A percentile compares a stretch with the other conserved stretches of the same genome.
Evolutionary conservation across 768 basidiomycete species (phyloP).

Genomic region (Phallus indusiatus): DNA sequence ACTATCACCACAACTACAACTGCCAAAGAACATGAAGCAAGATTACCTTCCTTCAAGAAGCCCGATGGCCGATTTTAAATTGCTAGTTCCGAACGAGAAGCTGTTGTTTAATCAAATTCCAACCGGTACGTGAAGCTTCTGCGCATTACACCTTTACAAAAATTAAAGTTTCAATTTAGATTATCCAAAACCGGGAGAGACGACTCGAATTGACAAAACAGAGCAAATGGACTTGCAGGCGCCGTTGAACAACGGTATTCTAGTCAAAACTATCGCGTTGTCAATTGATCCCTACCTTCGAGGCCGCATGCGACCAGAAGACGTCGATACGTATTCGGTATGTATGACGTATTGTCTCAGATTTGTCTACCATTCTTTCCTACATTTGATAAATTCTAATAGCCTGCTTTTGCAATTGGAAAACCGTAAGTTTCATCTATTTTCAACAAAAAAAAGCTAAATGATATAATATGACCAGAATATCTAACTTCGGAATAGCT

Average conservation of each 20-base stretch:
- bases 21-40: too few relatives aligned
- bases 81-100: neutral
- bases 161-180: neutral
- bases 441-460: neutral
- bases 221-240: slow-evolving; percentile 42
- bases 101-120: neutral
- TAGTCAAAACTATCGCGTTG: slow-evolving; percentile 41
- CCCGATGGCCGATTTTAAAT: neutral
- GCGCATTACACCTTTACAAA: neutral
- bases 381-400: too few relatives aligned
- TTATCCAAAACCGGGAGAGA: slow-evolving; percentile 26
- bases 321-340: neutral
- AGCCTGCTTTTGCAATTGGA: slow-evolving; percentile 17
- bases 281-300: slow-evolving; percentile 39
- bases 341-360: neutral
- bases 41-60: too few relatives aligned
- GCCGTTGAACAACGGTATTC: slow-evolving; percentile 30
- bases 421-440: slow-evolving; percentile 17
- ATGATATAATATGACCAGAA: slow-evolving; percentile 13
- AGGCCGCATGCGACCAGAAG: slow-evolving; percentile 26
- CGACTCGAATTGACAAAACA: slow-evolving; percentile 34
- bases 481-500: slow-evolving; percentile 29
- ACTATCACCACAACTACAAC: too few relatives aligned
- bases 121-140: neutral
- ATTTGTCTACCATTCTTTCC: neutral